These are phyloP conservation scores for Leccinum griseonigrum DNA, from an alignment of 1,284 basidiomycete genomes.

Conservation along the genomic window DNA sequence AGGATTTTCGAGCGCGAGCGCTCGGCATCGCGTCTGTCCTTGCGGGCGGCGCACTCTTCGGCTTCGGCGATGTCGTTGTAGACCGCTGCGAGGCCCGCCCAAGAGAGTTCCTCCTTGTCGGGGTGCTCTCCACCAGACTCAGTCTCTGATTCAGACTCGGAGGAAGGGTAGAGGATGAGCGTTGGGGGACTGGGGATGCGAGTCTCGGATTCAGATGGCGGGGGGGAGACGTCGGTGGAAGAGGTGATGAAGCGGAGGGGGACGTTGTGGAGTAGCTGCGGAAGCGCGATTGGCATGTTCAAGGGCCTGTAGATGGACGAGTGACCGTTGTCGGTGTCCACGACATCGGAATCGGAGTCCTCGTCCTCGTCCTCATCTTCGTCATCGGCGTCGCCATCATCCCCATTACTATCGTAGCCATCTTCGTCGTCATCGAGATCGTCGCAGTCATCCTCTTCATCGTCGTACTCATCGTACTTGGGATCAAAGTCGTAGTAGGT, in stretches of 20 bases:
- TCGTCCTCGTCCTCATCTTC: not conserved
- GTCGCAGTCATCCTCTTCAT: not conserved
- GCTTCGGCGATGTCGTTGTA: slow-evolving; percentile 6
- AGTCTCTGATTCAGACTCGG: not conserved
- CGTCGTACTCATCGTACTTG: not conserved
- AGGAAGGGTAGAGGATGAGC: not conserved
- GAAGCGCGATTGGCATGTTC: slow-evolving; percentile 8
- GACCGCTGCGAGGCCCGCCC: slow-evolving; percentile 1
- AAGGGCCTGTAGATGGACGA: not conserved
- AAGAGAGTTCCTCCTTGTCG: not conserved
- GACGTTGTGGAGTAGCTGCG: slow-evolving; percentile 4
- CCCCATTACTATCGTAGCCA: not conserved
- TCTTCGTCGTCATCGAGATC: not conserved
- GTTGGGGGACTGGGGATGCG: not conserved
- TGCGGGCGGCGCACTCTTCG: slow-evolving; percentile 11
- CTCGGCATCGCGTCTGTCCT: slow-evolving; percentile 11
- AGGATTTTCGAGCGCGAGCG: slow-evolving; percentile 15
- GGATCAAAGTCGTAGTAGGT: not conserved
- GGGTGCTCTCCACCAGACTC: not conserved
- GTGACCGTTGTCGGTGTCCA: not conserved
- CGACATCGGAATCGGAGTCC: not conserved
- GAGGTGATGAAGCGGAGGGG: not conserved
- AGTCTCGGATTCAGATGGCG: not conserved
- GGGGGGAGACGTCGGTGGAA: not conserved
- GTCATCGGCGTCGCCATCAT: not conserved